Base-by-base conservation (phyloP, 306 rosid genomes). In the Castanea crenata region DNA sequence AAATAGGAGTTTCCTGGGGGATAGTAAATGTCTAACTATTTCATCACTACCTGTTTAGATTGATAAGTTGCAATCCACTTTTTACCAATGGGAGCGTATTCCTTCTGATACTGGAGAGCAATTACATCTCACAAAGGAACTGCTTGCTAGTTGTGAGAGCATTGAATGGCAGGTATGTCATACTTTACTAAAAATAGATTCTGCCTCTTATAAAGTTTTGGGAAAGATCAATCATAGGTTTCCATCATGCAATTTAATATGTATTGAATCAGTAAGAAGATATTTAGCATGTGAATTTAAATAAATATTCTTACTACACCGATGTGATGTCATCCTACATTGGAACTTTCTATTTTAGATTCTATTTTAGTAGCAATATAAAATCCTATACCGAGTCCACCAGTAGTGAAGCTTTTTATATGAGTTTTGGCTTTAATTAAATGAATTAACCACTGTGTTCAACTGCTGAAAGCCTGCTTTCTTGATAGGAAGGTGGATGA, bases 401-500 rank as follows among this genome's bases (percentile, higher is more conserved):
- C 32, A 6, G 6, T 1, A 16, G 15, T 9, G n/a, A 2, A 44
- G 56, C n/a, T 10, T 71, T 8, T 49, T 46, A 25, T 20, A 41
- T 41, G 58, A 20, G 32, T 46, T 46, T 71, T 71, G 55, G 58
- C 46, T 16, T 32, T 44, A 51, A 49, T 62, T 72, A 15, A 31
- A 16, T 16, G 27, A 58, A 25, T 74, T 29, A 62, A 21, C 56
- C n/a, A 75, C 58, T 46, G 25, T 79, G 63, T 78, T 73, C 81
- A 80, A 81, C 62, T 75, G 78, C 93, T 93, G 91, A 95, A 82
- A 89, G 81, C 77, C 72, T 77, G 76, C 80, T 85, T 90, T 94
- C 91, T 86, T 84, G 92, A 93, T 96, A 90, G 97, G 88, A 91
- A 96, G 99, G 93, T 96, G 83, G 99, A 96, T 78, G 99, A 96